Base-by-base conservation (phyloP, 371 early-diverging fungal genomes). In the Mortierella polycephala region DNA sequence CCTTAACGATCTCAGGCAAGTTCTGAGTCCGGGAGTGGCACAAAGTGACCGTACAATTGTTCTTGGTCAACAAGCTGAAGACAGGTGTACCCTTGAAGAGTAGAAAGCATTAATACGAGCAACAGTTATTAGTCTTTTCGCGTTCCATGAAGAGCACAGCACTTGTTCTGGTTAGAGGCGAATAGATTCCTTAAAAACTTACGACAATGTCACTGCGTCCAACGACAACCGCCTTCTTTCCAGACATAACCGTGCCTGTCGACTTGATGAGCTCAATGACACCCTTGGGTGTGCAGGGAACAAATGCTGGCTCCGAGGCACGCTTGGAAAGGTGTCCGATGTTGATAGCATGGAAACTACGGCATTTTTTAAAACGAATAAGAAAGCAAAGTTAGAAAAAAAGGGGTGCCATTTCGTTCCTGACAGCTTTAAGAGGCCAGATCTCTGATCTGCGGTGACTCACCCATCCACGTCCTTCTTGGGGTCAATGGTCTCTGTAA, bases 401-500 rank as follows among this genome's bases (percentile, higher is more conserved):
- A 41, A 18, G 30, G 30, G 30, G 30, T 4, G 30, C 30, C 30
- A 30, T 30, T 30, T 30, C 30, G 30, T 30, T 30, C 30, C 30
- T 30, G 30, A 30, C 30, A 30, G 4, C 30, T 30, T 4, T 30
- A 14, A 13, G 52, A n/a, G 7, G 55, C 53, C 54, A 39, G 57
- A 11, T 42, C 30, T 4, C 11, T 14, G n/a, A 44, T 45, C 16
- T 49, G 11, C 40, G 37, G 62, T 2, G 20, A 14, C 81, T 68
- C 87, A 92, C 88, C 98, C 98, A 83, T 98, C 98, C 10, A 98
- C 98, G 81, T 98, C 98, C 83, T 97, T 98, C 75, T 87, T 83
- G 30, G 88, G 87, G 74, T 88, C 85, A 70, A 98, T 93, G 39
- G 94, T 88, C 74, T 96, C 95, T 30, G 94, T 92, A 44, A 97